Base-by-base conservation (phyloP, 352 stramenopile genomes). In the Phytophthora multivora region DNA sequence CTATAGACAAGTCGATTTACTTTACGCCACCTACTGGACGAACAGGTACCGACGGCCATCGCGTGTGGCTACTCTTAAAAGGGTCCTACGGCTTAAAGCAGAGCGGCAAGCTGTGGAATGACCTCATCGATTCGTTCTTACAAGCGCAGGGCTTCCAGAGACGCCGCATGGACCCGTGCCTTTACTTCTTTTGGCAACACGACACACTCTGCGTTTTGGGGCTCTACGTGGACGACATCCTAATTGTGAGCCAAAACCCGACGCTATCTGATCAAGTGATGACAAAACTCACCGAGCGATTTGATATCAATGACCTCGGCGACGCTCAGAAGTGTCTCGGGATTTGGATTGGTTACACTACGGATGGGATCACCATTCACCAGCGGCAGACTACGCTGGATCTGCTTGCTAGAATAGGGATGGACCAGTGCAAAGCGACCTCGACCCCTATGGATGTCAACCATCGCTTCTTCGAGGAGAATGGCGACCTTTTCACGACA, bases 221-320 rank as follows among this genome's bases (percentile, higher is more conserved):
- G 2, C 33, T 61, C 9, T 61, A 61, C 11, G 42, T 61, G 3
- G 53, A 54, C 23, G 53, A 61, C 31, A 19, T 61, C 1, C 4
- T 61, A 10, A 12, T 61, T 25, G 52, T 61, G 19, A 61, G n/a
- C 13, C 31, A 61, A 26, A 18, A 55, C 13, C 11, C 25, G 0
- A 35, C 12, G 1, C 5, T 48, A 13, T 42, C 45, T 16, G 45
- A 63, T 4, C 25, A 36, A 5, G 25, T 63, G 12, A 55, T 63
- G 56, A 4, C 25, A 4, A 7, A 43, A 39, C 58, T 47, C 4
- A 19, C 6, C 4, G 36, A 64, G 12, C 19, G 43, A 2, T 51
- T 59, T 13, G 25, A 66, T 7, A 40, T 59, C 25, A 60, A 60
- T 18, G 33, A 66, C 49, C 48, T 60, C 31, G 48, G 41, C 13